These are phyloP conservation scores for Tubosaeta brunneosetosa DNA, from an alignment of 768 basidiomycete species.

Conservation along the genomic window DNA sequence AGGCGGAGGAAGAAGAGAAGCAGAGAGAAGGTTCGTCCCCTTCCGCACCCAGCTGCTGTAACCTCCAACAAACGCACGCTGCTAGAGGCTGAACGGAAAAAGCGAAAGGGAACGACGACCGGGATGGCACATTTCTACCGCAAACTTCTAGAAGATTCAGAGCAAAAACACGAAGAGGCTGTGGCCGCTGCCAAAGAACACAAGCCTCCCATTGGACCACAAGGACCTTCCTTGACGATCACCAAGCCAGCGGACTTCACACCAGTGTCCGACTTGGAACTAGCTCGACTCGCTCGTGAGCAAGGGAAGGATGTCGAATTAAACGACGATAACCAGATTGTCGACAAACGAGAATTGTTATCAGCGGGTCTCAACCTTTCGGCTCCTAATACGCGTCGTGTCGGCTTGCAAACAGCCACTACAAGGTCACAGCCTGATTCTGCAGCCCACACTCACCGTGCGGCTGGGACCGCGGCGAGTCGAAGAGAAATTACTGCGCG, in stretches of 20 bases:
- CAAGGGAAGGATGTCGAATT: constrained; percentile 86
- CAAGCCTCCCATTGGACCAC: constrained; percentile 56
- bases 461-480: constrained; percentile 79
- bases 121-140: constrained; percentile 88
- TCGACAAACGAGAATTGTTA: constrained; percentile 91
- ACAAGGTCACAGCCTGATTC: constrained; percentile 24
- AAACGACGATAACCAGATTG: constrained; percentile 96
- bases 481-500: constrained; percentile 81
- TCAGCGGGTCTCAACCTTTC: constrained; percentile 90
- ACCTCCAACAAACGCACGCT: neutral
- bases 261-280: constrained; percentile 65
- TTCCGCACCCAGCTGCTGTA: neutral
- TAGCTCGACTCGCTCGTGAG: constrained; percentile 62
- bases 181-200: constrained; percentile 63
- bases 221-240: constrained; percentile 65
- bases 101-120: constrained; percentile 52
- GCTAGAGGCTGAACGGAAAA: constrained; percentile 54
- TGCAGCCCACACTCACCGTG: constrained; percentile 55
- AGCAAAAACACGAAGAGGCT: constrained; percentile 80
- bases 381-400: constrained; percentile 69
- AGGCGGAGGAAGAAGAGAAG: constrained; percentile 91
- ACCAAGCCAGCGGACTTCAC: constrained; percentile 63
- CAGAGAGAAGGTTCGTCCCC: constrained; percentile 68
- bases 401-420: constrained; percentile 42
- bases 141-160: constrained; percentile 71